phyloP scores from a whole-genome alignment of 805 yeast genomes.

The Spathaspora sp. region DNA sequence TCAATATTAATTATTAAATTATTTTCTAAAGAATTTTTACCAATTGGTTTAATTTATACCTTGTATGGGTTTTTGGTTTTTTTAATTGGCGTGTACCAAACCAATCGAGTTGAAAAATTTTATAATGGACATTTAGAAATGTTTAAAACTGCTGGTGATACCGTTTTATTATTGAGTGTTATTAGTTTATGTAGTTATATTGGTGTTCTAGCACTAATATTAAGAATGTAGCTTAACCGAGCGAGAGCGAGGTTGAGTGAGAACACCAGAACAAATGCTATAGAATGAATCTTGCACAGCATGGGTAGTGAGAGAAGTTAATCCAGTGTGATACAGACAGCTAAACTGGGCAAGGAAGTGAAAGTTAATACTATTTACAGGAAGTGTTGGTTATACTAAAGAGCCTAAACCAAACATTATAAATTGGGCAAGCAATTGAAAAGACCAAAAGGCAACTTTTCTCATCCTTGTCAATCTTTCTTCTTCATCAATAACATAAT shows the following conservation, averaged over 20 bases:
- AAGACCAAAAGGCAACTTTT: slow-evolving; percentile 90
- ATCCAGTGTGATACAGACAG: no score
- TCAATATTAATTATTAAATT: slow-evolving; percentile 61
- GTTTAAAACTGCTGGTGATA: slow-evolving; percentile 60
- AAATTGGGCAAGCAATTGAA: slow-evolving; percentile 79
- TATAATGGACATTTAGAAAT: slow-evolving; percentile 37
- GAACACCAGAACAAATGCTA: no score
- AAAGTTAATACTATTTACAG: neutral
- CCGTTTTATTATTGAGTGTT: slow-evolving; percentile 48
- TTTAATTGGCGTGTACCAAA: slow-evolving; percentile 35
- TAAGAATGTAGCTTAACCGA: slow-evolving; percentile 28
- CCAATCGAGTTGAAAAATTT: slow-evolving; percentile 32
- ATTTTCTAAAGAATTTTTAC: slow-evolving; percentile 59
- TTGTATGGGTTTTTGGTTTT: slow-evolving; percentile 49
- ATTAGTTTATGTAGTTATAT: slow-evolving; percentile 51
- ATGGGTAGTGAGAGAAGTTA: no score
- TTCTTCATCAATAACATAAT: slow-evolving; percentile 86
- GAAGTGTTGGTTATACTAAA: slow-evolving; percentile 8
- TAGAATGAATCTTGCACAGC: no score
- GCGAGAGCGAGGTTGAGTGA: no score
- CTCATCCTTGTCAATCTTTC: slow-evolving; percentile 65
- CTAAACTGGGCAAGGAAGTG: no score
- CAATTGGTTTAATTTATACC: slow-evolving; percentile 65
- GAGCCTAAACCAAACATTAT: slow-evolving; percentile 81
- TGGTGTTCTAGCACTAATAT: slow-evolving; percentile 48